Percentiles rank a stretch among this genome's conserved stretches.
phyloP scores from a whole-genome alignment of 2,329 filamentous ascomycete species.

The Balansia obtecta region DNA sequence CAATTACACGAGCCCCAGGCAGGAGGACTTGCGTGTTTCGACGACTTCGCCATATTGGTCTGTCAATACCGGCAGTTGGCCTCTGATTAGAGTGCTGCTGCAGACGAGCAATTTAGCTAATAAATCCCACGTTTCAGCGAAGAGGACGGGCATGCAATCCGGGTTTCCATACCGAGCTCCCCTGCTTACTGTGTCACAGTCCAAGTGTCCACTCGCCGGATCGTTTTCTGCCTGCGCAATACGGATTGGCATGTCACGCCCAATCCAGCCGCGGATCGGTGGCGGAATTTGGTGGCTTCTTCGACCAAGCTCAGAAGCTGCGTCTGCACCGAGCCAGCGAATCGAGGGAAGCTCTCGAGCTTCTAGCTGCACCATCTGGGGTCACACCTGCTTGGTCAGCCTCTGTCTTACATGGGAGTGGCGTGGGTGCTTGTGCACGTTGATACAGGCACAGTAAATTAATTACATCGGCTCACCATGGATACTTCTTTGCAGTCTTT shows the following conservation, averaged over 20 bases:
- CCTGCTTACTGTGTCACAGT: not conserved
- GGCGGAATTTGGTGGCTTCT: not conserved
- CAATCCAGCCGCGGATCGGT: slow-evolving; percentile 2
- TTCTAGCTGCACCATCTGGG: not conserved
- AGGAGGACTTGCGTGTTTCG: not conserved
- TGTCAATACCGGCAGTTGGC: not conserved
- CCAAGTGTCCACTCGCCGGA: not conserved
- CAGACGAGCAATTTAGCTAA: too few relatives aligned
- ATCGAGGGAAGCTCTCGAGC: not conserved
- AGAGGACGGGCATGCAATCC: too few relatives aligned
- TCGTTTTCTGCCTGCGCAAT: too few relatives aligned
- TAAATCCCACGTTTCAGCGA: too few relatives aligned
- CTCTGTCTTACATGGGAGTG: not conserved
- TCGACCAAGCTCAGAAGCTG: not conserved
- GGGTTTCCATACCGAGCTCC: not conserved
- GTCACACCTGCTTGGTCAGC: not conserved
- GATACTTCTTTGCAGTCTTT: too few relatives aligned
- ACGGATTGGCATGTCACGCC: not conserved
- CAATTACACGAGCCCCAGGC: not conserved
- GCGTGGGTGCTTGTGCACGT: not conserved
- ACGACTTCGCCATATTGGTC: not conserved
- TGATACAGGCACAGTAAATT: not conserved
- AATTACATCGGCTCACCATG: not conserved
- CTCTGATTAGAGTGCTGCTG: not conserved
- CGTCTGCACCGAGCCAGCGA: not conserved